Conservation (phyloP, 306 rosid genomes). For the Vicia villosa region DNA sequence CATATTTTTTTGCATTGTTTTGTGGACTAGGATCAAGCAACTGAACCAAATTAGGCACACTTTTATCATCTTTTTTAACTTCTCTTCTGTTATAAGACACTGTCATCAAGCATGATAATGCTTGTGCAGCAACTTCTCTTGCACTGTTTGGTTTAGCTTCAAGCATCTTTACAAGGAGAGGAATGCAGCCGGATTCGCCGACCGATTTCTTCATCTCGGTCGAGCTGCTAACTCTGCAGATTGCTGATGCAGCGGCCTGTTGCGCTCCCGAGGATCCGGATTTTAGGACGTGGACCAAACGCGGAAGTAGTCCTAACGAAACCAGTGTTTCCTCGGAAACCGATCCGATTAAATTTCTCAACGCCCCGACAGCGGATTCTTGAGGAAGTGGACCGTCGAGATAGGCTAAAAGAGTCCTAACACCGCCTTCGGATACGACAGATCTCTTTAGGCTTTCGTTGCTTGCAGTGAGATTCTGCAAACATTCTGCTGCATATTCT, state of each 20-base stretch:
- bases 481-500: constrained; percentile 87
- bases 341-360: constrained; percentile 70
- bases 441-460: constrained; percentile 65
- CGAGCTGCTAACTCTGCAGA: constrained; percentile 59
- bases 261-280: constrained; percentile 79
- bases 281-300: constrained; percentile 64
- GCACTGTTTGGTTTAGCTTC: constrained; percentile 73
- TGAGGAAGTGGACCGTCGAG: constrained; percentile 80
- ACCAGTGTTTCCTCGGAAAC: constrained; percentile 56
- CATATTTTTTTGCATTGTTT: constrained; percentile 84
- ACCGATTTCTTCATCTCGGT: constrained; percentile 59
- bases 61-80: constrained; percentile 66
- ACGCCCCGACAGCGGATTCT: constrained; percentile 78
- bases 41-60: constrained; percentile 85
- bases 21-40: constrained; percentile 87
- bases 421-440: constrained; percentile 82
- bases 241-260: constrained; percentile 69
- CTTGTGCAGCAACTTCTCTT: constrained; percentile 77
- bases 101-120: constrained; percentile 61
- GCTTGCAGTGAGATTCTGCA: constrained; percentile 83
- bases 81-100: constrained; percentile 63
- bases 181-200: constrained; percentile 79
- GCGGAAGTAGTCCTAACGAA: constrained; percentile 61
- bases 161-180: constrained; percentile 77
- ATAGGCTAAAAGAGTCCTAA: constrained; percentile 68